phyloP scores from a whole-genome alignment of 768 basidiomycete genomes.

The Lyophyllum decastes region DNA sequence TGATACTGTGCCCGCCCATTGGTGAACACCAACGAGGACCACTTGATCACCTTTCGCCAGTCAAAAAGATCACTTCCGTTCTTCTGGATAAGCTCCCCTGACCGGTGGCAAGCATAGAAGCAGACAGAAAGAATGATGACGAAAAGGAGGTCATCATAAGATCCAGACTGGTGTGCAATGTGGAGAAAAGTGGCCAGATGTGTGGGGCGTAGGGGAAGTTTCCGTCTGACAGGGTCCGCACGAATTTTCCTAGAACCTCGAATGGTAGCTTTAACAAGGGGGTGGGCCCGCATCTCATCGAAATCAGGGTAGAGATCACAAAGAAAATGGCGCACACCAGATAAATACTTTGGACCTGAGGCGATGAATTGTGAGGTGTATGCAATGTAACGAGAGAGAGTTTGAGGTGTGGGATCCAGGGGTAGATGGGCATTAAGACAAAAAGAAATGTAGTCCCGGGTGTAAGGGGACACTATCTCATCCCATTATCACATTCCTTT shows the following conservation, averaged over 20 bases:
- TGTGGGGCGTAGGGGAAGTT: background rate
- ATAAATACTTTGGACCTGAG: slow-evolving; percentile 20
- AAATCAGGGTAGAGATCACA: slow-evolving; percentile 22
- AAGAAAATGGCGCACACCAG: slow-evolving; percentile 20
- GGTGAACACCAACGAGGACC: background rate
- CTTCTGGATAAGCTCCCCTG: slow-evolving; percentile 22
- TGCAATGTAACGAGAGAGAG: slow-evolving; percentile 21
- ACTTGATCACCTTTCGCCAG: slow-evolving; percentile 27
- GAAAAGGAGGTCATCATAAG: slow-evolving; percentile 18
- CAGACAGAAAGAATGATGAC: slow-evolving; percentile 16
- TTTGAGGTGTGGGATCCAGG: background rate
- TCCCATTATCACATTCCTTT: no score
- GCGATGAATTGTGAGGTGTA: slow-evolving; percentile 11
- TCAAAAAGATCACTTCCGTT: slow-evolving; percentile 12
- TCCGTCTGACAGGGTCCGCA: background rate
- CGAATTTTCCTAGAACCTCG: slow-evolving; percentile 15
- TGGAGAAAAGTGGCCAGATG: background rate
- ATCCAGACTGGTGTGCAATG: background rate
- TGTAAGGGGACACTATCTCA: no score
- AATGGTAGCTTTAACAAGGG: slow-evolving; percentile 14
- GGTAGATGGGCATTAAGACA: slow-evolving; percentile 9
- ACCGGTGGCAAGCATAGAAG: slow-evolving; percentile 29
- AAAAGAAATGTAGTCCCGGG: slow-evolving; percentile 8
- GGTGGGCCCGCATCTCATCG: slow-evolving; percentile 6
- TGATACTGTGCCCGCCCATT: slow-evolving; percentile 12